These are phyloP conservation scores for Aspergillus olivimuriae DNA, from an alignment of 495 filamentous ascomycete genomes.

Conservation along the genomic window DNA sequence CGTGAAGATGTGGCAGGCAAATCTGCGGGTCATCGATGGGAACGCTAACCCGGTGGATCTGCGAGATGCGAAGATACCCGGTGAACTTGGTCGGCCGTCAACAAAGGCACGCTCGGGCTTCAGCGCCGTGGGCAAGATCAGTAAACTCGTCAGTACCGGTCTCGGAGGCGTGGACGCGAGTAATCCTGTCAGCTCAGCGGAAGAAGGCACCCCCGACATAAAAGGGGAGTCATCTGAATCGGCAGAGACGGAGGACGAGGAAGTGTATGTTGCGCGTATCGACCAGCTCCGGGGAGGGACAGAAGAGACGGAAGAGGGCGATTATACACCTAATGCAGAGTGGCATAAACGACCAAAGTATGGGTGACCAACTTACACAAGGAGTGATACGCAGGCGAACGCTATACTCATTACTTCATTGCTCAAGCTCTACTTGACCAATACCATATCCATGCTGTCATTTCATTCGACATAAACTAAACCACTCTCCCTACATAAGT, in stretches of 20 bases:
- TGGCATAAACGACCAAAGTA: conserved; percentile 11
- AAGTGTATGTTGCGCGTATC: conserved; percentile 12
- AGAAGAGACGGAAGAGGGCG: conserved; percentile 18
- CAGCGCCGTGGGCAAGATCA: conserved; percentile 27
- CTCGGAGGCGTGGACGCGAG: conserved; percentile 19
- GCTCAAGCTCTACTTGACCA: neutral
- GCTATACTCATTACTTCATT: neutral
- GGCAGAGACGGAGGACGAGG: conserved; percentile 8
- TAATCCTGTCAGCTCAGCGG: conserved; percentile 17
- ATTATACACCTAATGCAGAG: conserved; percentile 14
- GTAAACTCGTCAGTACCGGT: conserved; percentile 29
- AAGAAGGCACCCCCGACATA: neutral
- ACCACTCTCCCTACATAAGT: neutral
- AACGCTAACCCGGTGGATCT: conserved; percentile 19
- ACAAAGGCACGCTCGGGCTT: conserved; percentile 19
- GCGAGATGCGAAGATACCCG: conserved; percentile 17
- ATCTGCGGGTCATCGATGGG: conserved; percentile 37
- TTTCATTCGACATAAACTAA: too few relatives aligned
- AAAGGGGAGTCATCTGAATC: neutral
- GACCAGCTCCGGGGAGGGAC: conserved; percentile 18
- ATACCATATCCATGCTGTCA: too few relatives aligned
- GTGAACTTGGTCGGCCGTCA: conserved; percentile 20
- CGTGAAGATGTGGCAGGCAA: conserved; percentile 37
- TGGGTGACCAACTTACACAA: too few relatives aligned
- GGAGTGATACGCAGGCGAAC: too few relatives aligned